Base-by-base conservation (phyloP, 768 basidiomycete species). In the Tephrocybe sp. region DNA sequence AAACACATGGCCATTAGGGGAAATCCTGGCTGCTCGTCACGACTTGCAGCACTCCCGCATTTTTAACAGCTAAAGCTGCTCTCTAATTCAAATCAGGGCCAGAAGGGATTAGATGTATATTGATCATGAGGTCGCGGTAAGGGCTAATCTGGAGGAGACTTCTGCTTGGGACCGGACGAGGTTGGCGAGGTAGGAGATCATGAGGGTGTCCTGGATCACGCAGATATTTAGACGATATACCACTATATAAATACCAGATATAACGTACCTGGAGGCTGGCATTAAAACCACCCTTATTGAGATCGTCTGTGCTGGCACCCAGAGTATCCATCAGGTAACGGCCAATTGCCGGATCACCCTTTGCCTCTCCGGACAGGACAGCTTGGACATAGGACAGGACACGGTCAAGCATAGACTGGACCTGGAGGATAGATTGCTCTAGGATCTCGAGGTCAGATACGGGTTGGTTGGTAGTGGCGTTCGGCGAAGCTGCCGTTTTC, bases 1-100 rank as follows among this genome's bases (percentile, higher is more conserved):
- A 32, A 93, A 85, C 60, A 98, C 92, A 14, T 98, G 96, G 96
- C 97, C 96, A 0, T 68, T 99, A 17, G 95, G 94, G 15, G 97
- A 99, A 70, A 88, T 98, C 34, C 76, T 98, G 24, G 85, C 88
- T 30, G 81, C 84, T 34, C 77, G 97, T 52, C 97, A 99, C 68
- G 96, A 98, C 71, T 71, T 93, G 62, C 91, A 94, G 68, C 96
- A 98, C 71, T 95, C 93, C 38, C 80, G 95, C 53, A 93, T 98
- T 57, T 99, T 99, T 77, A 99, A 99, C 70, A 90, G 88, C 70
- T 88, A 67, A 58, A 59, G 48, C 37, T 20, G 38, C 21, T 32
- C 45, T 42, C 44, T n/a, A 44, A 33, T 21, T 21, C 4, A n/a
- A 9, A 28, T 37, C 45, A 39, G 36, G 41, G n/a, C n/a, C 32